Evolutionary conservation across 345 rosid species (phyloP).

Genomic region (Salix arbutifolia): DNA sequence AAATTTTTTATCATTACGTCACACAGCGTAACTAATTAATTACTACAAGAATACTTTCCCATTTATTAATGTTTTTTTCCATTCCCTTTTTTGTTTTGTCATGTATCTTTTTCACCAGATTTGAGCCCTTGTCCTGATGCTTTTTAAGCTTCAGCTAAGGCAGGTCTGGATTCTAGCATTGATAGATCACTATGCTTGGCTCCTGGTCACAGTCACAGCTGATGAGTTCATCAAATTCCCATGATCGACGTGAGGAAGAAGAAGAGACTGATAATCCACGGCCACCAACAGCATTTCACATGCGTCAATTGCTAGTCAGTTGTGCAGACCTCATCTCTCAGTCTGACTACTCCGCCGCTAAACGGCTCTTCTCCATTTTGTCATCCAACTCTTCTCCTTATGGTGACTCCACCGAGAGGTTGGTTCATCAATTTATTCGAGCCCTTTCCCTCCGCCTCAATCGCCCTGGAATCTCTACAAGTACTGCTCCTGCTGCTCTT

Average conservation of each 20-base stretch:
- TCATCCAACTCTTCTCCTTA: constrained; percentile 58
- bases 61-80: background rate
- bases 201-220: background rate
- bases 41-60: no score
- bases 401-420: constrained; percentile 76
- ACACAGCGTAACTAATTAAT: no score
- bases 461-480: constrained; percentile 14
- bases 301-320: constrained; percentile 66
- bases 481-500: background rate
- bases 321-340: constrained; percentile 67
- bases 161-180: background rate
- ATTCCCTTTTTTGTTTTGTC: no score
- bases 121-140: background rate
- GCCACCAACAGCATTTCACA: constrained; percentile 37
- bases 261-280: constrained; percentile 16
- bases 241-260: constrained; percentile 29
- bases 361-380: constrained; percentile 52
- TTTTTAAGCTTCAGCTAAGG: background rate
- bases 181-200: background rate
- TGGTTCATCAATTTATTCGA: constrained; percentile 64
- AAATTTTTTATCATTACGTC: no score
- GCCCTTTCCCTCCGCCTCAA: constrained; percentile 73
- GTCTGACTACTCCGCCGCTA: constrained; percentile 71
- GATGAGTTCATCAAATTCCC: constrained; percentile 26
- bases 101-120: no score